Evolutionary conservation across 306 rosid genomes (phyloP).

Genomic region (Hippophae rhamnoides): DNA sequence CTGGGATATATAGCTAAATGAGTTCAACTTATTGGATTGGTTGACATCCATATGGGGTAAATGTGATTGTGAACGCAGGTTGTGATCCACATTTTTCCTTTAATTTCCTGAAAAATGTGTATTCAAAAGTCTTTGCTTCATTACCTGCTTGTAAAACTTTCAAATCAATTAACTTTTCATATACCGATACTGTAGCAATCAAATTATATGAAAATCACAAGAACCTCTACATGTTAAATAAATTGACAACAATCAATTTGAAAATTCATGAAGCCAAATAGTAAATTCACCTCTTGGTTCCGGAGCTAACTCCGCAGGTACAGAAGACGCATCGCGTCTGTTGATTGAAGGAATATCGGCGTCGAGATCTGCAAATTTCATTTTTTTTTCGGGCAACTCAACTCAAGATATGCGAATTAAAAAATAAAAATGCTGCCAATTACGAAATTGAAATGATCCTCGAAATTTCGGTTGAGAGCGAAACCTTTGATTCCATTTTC

Average conservation of each 20-base stretch:
- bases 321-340: constrained; percentile 14
- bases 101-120: constrained; percentile 64
- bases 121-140: constrained; percentile 65
- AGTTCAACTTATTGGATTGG: constrained; percentile 21
- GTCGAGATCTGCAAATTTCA: constrained; percentile 16
- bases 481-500: constrained; percentile 9
- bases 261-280: neutral
- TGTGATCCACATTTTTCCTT: constrained; percentile 45
- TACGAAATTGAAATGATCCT: neutral
- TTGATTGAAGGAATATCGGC: constrained; percentile 12
- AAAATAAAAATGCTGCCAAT: neutral
- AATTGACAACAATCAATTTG: neutral
- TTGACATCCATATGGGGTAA: constrained; percentile 14
- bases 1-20: constrained; percentile 17
- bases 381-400: constrained; percentile 19
- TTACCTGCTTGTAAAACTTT: constrained; percentile 23
- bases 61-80: constrained; percentile 15
- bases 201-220: neutral
- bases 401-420: neutral
- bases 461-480: neutral
- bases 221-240: neutral
- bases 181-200: neutral
- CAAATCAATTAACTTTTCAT: constrained; percentile 14
- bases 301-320: constrained; percentile 14
- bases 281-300: constrained; percentile 16